phyloP scores from a whole-genome alignment of 345 rosid species.

The Kernera saxatilis region DNA sequence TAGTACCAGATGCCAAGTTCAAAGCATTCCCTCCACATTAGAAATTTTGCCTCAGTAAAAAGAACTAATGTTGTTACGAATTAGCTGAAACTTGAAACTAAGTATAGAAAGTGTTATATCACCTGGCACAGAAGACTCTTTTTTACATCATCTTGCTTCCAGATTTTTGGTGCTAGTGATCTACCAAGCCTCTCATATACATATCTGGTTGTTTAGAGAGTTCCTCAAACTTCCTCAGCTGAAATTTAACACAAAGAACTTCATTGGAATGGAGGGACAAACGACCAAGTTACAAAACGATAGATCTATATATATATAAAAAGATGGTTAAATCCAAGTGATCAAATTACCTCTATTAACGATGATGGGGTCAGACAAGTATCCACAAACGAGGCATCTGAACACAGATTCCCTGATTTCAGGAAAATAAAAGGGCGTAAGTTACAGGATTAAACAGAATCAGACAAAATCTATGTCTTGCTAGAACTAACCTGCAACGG shows the following conservation, averaged over 20 bases:
- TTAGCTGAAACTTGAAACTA: not conserved
- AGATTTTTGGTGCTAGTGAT: constrained; percentile 86
- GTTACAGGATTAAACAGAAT: not conserved
- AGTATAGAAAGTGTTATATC: not conserved
- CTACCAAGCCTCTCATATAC: constrained; percentile 76
- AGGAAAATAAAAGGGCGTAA: constrained; percentile 18
- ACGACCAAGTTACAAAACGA: not conserved
- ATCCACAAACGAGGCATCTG: constrained; percentile 88
- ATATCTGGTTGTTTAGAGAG: constrained; percentile 67
- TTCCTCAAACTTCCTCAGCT: constrained; percentile 66
- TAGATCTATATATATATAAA: not conserved
- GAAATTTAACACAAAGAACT: constrained; percentile 17
- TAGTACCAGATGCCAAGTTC: constrained; percentile 81
- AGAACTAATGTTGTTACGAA: not conserved
- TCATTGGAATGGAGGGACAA: not conserved
- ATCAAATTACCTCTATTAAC: constrained; percentile 83
- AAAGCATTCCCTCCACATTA: constrained; percentile 75
- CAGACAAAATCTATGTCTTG: not conserved
- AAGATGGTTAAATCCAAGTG: not conserved
- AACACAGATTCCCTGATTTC: constrained; percentile 95
- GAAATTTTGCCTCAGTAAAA: constrained; percentile 12
- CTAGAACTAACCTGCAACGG: constrained; percentile 70
- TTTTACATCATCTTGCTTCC: constrained; percentile 95
- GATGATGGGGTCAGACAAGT: constrained; percentile 69
- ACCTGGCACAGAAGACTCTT: constrained; percentile 97